Evolutionary conservation across 2,329 filamentous ascomycete species (phyloP).

Genomic region (Pyricularia pennisetigena): DNA sequence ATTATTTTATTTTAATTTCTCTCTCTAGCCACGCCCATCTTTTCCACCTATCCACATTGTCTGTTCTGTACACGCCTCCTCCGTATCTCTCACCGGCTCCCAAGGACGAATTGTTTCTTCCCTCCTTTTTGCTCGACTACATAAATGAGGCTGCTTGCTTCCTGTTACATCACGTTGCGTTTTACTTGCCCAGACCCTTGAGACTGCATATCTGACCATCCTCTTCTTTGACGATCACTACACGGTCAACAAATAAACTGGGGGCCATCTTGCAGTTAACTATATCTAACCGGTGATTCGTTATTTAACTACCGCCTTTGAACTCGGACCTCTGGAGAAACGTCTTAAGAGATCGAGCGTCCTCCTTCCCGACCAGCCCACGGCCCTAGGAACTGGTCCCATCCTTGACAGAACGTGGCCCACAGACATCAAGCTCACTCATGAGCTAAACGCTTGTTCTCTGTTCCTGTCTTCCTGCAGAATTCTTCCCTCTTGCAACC

Average conservation of each 20-base stretch:
- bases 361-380: not conserved
- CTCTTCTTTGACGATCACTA: not conserved
- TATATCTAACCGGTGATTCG: not conserved
- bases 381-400: not conserved
- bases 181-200: conserved; percentile 1
- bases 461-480: not conserved
- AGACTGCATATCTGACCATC: not conserved
- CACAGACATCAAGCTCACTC: not conserved
- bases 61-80: not conserved
- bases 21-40: not conserved
- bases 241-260: not conserved
- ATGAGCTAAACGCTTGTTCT: not conserved
- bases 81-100: not conserved
- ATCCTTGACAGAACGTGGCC: not conserved
- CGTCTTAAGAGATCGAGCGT: conserved; percentile 1
- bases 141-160: conserved; percentile 3
- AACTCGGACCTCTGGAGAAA: not conserved
- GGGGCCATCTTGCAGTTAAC: not conserved
- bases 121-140: conserved; percentile 1
- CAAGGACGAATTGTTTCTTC: not conserved
- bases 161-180: conserved; percentile 4
- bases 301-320: not conserved
- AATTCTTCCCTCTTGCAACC: not conserved
- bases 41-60: not conserved
- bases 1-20: conserved; percentile 1